Evolutionary conservation across 352 stramenopile genomes (phyloP).

Genomic region (Thraustochytrium sp.): DNA sequence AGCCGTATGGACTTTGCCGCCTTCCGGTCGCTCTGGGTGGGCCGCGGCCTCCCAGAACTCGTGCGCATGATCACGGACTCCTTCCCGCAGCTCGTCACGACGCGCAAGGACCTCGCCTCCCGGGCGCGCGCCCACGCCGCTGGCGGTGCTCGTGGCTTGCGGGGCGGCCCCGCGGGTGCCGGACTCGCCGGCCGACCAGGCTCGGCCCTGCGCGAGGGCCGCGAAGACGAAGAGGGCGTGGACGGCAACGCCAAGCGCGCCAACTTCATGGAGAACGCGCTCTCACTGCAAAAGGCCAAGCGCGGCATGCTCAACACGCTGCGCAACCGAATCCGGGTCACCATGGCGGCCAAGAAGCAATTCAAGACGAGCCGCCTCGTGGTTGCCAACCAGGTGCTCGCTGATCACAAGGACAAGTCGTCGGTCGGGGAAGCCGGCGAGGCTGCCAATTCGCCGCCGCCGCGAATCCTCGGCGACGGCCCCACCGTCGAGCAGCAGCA

Average conservation of each 20-base stretch:
- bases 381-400: not conserved
- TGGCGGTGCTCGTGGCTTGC: no score
- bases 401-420: not conserved
- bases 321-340: not conserved
- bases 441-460: no score
- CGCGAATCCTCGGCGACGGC: no score
- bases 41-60: not conserved
- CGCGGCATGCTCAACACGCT: not conserved
- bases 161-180: no score
- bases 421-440: no score
- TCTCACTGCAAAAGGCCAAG: not conserved
- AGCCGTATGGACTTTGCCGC: slow-evolving; percentile 3
- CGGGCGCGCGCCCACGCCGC: no score
- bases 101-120: not conserved
- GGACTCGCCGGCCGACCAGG: not conserved
- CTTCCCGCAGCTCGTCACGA: not conserved
- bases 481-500: no score
- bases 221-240: not conserved
- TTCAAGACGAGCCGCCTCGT: not conserved
- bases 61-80: not conserved
- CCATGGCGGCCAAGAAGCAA: not conserved
- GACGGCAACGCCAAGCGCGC: not conserved
- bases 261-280: not conserved
- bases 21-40: not conserved
- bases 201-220: not conserved